phyloP scores from a whole-genome alignment of 495 filamentous ascomycete species.

The Letharia columbiana region DNA sequence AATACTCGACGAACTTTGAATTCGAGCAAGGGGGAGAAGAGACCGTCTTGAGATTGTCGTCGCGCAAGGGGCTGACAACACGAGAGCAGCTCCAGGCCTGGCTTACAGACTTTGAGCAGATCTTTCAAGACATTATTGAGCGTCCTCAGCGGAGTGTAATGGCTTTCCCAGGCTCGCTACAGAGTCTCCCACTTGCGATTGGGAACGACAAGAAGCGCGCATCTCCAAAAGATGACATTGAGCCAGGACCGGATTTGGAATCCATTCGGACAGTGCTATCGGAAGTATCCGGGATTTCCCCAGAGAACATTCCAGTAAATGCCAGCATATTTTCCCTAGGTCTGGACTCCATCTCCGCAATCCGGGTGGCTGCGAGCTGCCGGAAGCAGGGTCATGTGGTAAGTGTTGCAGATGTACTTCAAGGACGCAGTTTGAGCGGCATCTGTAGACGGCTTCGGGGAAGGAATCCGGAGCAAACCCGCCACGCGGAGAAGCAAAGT shows the following conservation, averaged over 20 bases:
- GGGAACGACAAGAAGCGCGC: not conserved
- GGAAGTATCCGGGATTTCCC: conserved; percentile 51
- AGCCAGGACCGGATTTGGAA: conserved; percentile 29
- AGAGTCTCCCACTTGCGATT: conserved; percentile 24
- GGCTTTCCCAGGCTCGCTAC: conserved; percentile 24
- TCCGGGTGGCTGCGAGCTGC: conserved; percentile 60
- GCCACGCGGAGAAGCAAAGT: conserved; percentile 14
- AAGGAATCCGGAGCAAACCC: conserved; percentile 14
- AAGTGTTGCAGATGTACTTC: conserved; percentile 57
- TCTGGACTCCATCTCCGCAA: conserved; percentile 83
- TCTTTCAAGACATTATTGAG: conserved; percentile 30
- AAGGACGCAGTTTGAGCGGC: conserved; percentile 50
- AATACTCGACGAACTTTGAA: conserved; percentile 71
- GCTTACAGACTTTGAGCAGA: conserved; percentile 26
- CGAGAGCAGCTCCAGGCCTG: conserved; percentile 4
- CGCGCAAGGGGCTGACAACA: not conserved
- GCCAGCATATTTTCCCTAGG: conserved; percentile 77
- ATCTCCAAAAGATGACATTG: not conserved
- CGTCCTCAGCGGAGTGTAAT: conserved; percentile 28
- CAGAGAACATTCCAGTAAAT: conserved; percentile 50
- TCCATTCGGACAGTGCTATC: conserved; percentile 55
- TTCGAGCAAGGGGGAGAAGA: conserved; percentile 42
- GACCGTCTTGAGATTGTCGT: conserved; percentile 10
- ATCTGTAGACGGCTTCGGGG: conserved; percentile 38
- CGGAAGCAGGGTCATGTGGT: conserved; percentile 50